Percentiles rank a stretch among this genome's conserved stretches.
Conservation (phyloP, 2,329 filamentous ascomycete genomes). For the Cylindrodendrum hubeiense region DNA sequence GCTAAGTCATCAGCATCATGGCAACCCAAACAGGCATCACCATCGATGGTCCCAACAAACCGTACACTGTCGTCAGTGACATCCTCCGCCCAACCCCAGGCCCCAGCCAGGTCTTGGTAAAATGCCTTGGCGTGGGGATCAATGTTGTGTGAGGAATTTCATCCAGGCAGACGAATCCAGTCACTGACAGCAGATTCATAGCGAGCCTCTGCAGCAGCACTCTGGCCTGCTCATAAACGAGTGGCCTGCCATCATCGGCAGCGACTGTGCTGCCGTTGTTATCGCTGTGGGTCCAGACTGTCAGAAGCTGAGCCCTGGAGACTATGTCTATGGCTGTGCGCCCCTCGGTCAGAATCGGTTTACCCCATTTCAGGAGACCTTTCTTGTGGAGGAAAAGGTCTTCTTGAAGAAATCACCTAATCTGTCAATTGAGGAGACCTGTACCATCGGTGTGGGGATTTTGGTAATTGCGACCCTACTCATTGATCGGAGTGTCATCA, state of each 20-base stretch:
- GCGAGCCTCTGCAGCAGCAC: slow-evolving; percentile 50
- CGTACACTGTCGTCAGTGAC: slow-evolving; percentile 38
- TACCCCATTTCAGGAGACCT: slow-evolving; percentile 53
- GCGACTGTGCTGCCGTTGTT: slow-evolving; percentile 51
- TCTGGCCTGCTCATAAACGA: slow-evolving; percentile 47
- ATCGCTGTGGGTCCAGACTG: slow-evolving; percentile 46
- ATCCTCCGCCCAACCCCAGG: slow-evolving; percentile 45
- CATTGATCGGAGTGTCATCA: neutral
- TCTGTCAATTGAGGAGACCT: slow-evolving; percentile 46
- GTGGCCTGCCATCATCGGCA: slow-evolving; percentile 54
- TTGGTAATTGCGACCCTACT: slow-evolving; percentile 39
- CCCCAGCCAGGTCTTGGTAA: slow-evolving; percentile 50
- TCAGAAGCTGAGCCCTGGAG: slow-evolving; percentile 48
- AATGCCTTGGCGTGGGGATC: slow-evolving; percentile 50
- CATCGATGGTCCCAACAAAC: slow-evolving; percentile 30
- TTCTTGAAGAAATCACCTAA: slow-evolving; percentile 46
- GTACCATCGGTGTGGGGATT: slow-evolving; percentile 51
- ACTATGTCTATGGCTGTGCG: slow-evolving; percentile 52
- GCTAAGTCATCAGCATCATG: slow-evolving; percentile 17
- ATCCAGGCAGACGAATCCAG: fast-evolving
- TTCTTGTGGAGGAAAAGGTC: slow-evolving; percentile 52
- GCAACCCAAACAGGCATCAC: slow-evolving; percentile 35
- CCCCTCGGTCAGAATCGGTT: slow-evolving; percentile 49
- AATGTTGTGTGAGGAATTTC: slow-evolving; percentile 50
- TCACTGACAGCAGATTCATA: slow-evolving; percentile 15